These are phyloP conservation scores for Gossypium mustelinum DNA, from an alignment of 345 rosid species.

Conservation along the genomic window DNA sequence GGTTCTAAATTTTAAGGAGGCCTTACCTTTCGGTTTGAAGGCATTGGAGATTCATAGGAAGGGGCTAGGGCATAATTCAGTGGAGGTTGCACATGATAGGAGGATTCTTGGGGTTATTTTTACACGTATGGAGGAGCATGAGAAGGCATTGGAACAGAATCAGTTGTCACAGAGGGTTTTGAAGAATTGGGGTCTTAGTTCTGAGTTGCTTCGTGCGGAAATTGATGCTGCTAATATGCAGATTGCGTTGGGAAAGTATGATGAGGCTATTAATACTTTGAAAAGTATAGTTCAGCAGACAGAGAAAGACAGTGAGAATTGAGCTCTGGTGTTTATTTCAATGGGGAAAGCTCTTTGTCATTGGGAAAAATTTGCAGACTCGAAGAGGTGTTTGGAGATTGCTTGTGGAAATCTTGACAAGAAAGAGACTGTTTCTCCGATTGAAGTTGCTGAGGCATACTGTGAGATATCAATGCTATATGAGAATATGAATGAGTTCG, in stretches of 20 bases:
- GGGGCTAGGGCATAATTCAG: slow-evolving; percentile 66
- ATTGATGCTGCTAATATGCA: slow-evolving; percentile 87
- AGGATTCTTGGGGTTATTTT: slow-evolving; percentile 84
- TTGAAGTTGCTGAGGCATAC: slow-evolving; percentile 84
- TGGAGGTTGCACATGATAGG: slow-evolving; percentile 84
- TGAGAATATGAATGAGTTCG: slow-evolving; percentile 82
- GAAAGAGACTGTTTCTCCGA: slow-evolving; percentile 56
- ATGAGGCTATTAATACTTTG: slow-evolving; percentile 65
- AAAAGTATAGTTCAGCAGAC: slow-evolving; percentile 61
- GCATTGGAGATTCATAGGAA: slow-evolving; percentile 73
- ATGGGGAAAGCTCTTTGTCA: slow-evolving; percentile 76
- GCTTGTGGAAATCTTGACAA: slow-evolving; percentile 77
- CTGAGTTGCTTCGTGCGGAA: slow-evolving; percentile 70
- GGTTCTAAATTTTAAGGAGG: slow-evolving; percentile 81
- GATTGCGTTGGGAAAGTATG: slow-evolving; percentile 75
- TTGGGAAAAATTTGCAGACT: slow-evolving; percentile 60
- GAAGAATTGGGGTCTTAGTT: slow-evolving; percentile 73
- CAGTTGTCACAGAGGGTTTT: slow-evolving; percentile 64
- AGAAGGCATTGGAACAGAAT: slow-evolving; percentile 85
- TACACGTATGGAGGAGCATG: slow-evolving; percentile 78
- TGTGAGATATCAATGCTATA: slow-evolving; percentile 89
- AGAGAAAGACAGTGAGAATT: slow-evolving; percentile 64
- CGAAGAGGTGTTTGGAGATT: slow-evolving; percentile 73
- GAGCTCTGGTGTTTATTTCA: slow-evolving; percentile 70
- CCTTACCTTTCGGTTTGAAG: slow-evolving; percentile 61